Evolutionary conservation across 805 yeast species (phyloP).

Genomic region (Candida manassasensis): DNA sequence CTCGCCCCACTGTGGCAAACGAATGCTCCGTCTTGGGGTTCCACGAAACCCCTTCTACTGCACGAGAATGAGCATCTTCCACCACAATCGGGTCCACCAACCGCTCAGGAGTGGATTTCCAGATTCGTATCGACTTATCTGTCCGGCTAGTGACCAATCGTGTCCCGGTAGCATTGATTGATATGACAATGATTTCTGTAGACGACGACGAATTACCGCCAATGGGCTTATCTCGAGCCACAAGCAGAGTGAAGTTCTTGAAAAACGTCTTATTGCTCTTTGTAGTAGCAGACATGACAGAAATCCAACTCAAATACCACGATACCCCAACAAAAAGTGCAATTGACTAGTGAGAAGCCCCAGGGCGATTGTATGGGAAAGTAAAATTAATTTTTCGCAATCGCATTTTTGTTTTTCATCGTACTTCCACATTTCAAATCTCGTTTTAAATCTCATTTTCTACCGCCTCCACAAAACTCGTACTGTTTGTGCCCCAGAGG

Average conservation of each 20-base stretch:
- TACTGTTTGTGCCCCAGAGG: too few relatives aligned
- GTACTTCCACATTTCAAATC: too few relatives aligned
- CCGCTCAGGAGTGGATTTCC: constrained; percentile 26
- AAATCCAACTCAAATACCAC: not conserved
- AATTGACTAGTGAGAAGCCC: too few relatives aligned
- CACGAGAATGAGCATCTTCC: constrained; percentile 35
- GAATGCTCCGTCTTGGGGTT: constrained; percentile 41
- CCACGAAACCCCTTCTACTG: constrained; percentile 45
- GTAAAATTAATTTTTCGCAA: too few relatives aligned
- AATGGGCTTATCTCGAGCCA: constrained; percentile 13
- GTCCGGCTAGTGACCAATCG: constrained; percentile 39
- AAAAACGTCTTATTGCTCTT: constrained; percentile 15
- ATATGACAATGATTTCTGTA: constrained; percentile 32
- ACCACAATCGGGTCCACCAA: constrained; percentile 36
- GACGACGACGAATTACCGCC: constrained; percentile 11
- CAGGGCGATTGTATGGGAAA: too few relatives aligned
- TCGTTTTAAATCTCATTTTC: too few relatives aligned
- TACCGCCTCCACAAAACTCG: too few relatives aligned
- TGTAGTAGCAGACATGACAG: not conserved
- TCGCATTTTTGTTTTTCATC: too few relatives aligned
- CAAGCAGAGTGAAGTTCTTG: constrained; percentile 16
- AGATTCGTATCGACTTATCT: constrained; percentile 39
- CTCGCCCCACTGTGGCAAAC: constrained; percentile 48
- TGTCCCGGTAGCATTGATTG: constrained; percentile 40
- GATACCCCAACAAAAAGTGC: too few relatives aligned